A percentile compares a stretch with the other conserved stretches of the same genome.
These are phyloP conservation scores for Puccinia triticina DNA, from an alignment of 1,284 basidiomycete species.

Conservation along the genomic window DNA sequence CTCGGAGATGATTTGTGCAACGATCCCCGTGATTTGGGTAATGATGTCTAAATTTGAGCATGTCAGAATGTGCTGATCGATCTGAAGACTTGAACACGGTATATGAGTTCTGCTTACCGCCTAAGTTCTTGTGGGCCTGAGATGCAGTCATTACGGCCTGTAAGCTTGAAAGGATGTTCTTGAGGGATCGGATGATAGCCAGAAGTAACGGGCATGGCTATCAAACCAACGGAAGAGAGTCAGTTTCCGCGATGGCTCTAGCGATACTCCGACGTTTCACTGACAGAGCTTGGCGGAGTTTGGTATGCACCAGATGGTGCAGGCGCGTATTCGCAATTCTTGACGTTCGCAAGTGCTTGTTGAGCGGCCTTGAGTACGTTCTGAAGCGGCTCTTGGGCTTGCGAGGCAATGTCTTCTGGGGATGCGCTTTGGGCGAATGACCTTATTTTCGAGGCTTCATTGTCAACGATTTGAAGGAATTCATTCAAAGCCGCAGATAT, in stretches of 20 bases:
- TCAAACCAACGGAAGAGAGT: not conserved
- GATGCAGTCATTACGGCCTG: conserved; percentile 10
- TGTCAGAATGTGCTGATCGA: too few relatives aligned
- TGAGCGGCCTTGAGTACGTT: conserved; percentile 23
- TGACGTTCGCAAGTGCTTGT: conserved; percentile 11
- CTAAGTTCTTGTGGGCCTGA: conserved; percentile 3
- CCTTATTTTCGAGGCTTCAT: conserved; percentile 20
- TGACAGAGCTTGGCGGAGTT: conserved; percentile 15
- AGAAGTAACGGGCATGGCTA: conserved; percentile 12
- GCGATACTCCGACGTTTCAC: not conserved
- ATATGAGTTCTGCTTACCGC: not conserved
- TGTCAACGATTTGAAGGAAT: conserved; percentile 9
- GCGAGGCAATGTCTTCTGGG: not conserved
- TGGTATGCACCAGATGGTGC: conserved; percentile 18
- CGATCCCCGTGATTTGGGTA: not conserved
- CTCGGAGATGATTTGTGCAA: conserved; percentile 24
- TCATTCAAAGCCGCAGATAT: conserved; percentile 13
- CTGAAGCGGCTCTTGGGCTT: conserved; percentile 20
- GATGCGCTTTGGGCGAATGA: not conserved
- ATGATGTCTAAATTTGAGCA: not conserved
- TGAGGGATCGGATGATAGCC: conserved; percentile 9
- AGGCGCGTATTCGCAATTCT: conserved; percentile 22
- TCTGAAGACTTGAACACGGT: not conserved
- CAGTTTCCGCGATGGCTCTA: not conserved
- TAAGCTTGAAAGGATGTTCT: conserved; percentile 20